A percentile compares a stretch with the other conserved stretches of the same genome.
Conservation (phyloP, 2,329 filamentous ascomycete species). For the Botryosphaeria dothidea region DNA sequence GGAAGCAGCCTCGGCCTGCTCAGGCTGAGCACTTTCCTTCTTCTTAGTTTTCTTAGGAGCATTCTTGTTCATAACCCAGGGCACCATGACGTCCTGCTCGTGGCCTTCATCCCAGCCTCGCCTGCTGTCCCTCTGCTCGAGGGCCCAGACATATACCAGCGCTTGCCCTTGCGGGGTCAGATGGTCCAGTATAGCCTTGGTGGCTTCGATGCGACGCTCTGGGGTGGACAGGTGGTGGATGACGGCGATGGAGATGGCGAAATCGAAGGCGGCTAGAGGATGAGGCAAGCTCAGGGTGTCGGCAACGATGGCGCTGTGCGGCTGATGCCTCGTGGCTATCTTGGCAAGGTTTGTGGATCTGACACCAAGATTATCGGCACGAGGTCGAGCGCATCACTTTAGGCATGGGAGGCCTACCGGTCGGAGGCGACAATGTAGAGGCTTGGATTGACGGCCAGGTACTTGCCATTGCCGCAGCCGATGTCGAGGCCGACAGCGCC, state of each 20-base stretch:
- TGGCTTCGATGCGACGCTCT: slow-evolving; percentile 69
- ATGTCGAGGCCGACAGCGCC: slow-evolving; percentile 86
- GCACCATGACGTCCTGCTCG: slow-evolving; percentile 90
- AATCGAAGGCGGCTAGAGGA: slow-evolving; percentile 67
- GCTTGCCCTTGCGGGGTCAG: slow-evolving; percentile 52
- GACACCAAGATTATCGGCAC: background rate
- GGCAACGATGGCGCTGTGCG: slow-evolving; percentile 72
- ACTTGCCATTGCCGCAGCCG: slow-evolving; percentile 97
- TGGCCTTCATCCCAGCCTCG: slow-evolving; percentile 84
- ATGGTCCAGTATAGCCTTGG: slow-evolving; percentile 69
- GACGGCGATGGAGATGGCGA: slow-evolving; percentile 91
- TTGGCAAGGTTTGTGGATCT: slow-evolving; percentile 57
- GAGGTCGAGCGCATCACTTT: too few species aligned
- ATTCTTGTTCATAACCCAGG: slow-evolving; percentile 72
- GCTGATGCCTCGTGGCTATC: slow-evolving; percentile 56
- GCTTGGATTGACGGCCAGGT: slow-evolving; percentile 74
- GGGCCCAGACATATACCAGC: slow-evolving; percentile 90
- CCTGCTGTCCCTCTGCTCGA: slow-evolving; percentile 85
- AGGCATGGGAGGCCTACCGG: slow-evolving; percentile 45
- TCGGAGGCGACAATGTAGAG: slow-evolving; percentile 85
- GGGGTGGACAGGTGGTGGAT: slow-evolving; percentile 88
- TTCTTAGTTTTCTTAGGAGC: slow-evolving; percentile 29
- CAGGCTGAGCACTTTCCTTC: slow-evolving; percentile 27
- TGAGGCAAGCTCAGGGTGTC: slow-evolving; percentile 86
- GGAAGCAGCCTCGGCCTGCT: slow-evolving; percentile 23